Percentiles rank a stretch among this genome's conserved stretches.
Conservation (phyloP, 768 basidiomycete genomes). For the Podaxis sp. region DNA sequence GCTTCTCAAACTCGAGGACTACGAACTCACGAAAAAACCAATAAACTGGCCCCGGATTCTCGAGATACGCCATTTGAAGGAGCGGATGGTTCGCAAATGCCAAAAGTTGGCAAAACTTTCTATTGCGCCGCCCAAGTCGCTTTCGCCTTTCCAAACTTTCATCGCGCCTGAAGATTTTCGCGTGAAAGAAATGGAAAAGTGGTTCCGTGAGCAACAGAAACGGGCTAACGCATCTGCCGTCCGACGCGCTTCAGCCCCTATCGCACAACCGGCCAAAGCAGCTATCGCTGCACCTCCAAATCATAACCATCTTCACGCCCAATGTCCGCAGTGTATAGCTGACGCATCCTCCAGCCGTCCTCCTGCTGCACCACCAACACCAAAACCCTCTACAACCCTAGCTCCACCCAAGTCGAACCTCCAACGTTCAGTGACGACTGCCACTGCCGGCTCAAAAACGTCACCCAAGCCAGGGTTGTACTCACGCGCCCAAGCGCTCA, state of each 20-base stretch:
- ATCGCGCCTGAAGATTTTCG: constrained; percentile 73
- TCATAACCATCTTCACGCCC: background rate
- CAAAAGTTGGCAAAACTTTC: constrained; percentile 54
- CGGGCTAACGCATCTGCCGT: constrained; percentile 31
- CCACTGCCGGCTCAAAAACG: constrained; percentile 21
- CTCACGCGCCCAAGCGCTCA: constrained; percentile 21
- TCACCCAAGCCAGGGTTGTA: constrained; percentile 19
- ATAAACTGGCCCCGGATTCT: constrained; percentile 70
- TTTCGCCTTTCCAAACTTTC: constrained; percentile 59
- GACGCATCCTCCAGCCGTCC: background rate
- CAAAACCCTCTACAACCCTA: background rate
- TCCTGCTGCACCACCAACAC: background rate
- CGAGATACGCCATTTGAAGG: constrained; percentile 76
- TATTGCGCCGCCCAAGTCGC: constrained; percentile 34
- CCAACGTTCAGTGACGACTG: constrained; percentile 25
- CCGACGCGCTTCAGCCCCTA: constrained; percentile 24
- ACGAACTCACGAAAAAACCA: constrained; percentile 59
- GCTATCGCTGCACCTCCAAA: background rate
- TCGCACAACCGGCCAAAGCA: constrained; percentile 15
- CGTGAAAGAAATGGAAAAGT: constrained; percentile 77
- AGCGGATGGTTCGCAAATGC: constrained; percentile 81
- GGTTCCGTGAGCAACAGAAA: constrained; percentile 61
- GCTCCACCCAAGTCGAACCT: background rate
- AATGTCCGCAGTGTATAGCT: constrained; percentile 8
- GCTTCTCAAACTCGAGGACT: constrained; percentile 59